Evolutionary conservation across 2,329 filamentous ascomycete genomes (phyloP).

Genomic region (Didymella segeticola): DNA sequence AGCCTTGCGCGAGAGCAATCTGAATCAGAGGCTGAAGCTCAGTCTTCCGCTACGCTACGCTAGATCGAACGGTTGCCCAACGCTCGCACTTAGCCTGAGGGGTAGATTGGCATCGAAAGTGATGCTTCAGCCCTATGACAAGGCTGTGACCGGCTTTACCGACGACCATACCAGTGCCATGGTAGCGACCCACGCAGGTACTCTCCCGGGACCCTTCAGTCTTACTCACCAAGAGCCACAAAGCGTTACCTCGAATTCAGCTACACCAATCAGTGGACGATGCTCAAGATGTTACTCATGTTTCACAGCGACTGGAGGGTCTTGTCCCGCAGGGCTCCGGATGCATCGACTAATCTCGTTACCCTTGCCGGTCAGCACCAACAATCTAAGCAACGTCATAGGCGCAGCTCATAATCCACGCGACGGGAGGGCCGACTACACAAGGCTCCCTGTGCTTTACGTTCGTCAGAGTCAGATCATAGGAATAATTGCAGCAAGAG

Average conservation of each 20-base stretch:
- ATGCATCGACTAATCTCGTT: constrained; percentile 19
- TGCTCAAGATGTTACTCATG: constrained; percentile 8
- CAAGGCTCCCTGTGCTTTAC: constrained; percentile 2
- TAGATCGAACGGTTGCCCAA: constrained; percentile 12
- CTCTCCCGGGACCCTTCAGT: constrained; percentile 18
- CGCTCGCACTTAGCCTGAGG: constrained; percentile 2
- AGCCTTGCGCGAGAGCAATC: background rate
- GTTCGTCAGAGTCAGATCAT: background rate
- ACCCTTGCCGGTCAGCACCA: constrained; percentile 26
- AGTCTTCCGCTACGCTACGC: background rate
- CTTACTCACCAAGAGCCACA: constrained; percentile 24
- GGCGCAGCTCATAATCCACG: constrained; percentile 22
- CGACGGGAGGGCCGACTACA: constrained; percentile 40
- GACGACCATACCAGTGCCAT: constrained; percentile 28
- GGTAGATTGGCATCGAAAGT: background rate
- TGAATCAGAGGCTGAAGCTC: constrained; percentile 1
- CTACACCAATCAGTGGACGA: constrained; percentile 16
- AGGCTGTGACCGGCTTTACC: constrained; percentile 19
- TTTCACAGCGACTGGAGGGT: constrained; percentile 13
- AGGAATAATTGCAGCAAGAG: background rate
- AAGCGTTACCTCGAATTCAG: constrained; percentile 18
- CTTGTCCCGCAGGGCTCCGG: constrained; percentile 27
- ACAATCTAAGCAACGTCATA: constrained; percentile 31
- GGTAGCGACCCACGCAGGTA: constrained; percentile 40
- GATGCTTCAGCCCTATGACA: constrained; percentile 15